Conservation (phyloP, 148 eudicot species). For the Limonium bicolor region DNA sequence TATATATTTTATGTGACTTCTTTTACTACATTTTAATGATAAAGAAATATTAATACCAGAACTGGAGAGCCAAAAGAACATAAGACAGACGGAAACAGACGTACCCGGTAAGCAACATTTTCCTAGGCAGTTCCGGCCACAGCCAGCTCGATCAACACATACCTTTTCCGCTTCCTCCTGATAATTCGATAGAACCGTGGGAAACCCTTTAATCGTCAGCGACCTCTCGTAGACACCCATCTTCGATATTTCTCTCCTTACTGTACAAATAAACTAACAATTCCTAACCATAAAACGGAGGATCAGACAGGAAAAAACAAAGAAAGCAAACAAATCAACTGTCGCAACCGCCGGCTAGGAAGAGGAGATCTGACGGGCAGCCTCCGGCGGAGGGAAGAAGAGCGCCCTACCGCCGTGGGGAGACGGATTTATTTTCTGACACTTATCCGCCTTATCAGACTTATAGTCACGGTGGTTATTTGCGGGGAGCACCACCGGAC, state of each 20-base stretch:
- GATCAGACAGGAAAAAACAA: neutral
- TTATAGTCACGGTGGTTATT: conserved; percentile 1
- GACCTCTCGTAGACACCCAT: no score
- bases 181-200: conserved; percentile 15
- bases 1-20: no score
- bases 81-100: no score
- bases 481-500: conserved; percentile 1
- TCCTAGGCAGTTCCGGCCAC: conserved; percentile 49
- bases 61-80: no score
- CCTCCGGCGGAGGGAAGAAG: conserved; percentile 96
- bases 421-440: conserved; percentile 28
- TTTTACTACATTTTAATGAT: no score
- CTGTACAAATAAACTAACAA: no score
- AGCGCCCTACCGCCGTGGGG: conserved; percentile 94
- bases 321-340: conserved; percentile 8
- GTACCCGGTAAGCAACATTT: conserved; percentile 37
- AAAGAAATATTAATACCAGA: no score
- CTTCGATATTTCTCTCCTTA: no score
- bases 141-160: conserved; percentile 9
- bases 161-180: conserved; percentile 15
- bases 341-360: conserved; percentile 83
- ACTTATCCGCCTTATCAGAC: neutral
- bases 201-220: conserved; percentile 16
- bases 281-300: conserved; percentile 12
- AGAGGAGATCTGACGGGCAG: conserved; percentile 82